Conservation (phyloP, 2,329 filamentous ascomycete genomes). For the Colletotrichum karsti region DNA sequence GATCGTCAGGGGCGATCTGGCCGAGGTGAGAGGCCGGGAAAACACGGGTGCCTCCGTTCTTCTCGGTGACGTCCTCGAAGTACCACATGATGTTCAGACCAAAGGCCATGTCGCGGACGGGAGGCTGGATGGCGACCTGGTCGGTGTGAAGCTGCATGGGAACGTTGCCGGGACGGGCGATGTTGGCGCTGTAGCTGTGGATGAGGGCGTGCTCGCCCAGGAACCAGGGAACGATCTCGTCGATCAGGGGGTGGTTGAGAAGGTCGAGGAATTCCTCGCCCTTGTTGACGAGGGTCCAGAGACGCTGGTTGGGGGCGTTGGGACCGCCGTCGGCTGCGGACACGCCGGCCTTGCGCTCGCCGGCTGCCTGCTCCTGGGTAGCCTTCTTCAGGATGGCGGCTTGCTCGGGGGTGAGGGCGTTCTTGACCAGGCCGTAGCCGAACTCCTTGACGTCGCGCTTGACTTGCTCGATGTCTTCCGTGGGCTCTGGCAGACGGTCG, state of each 20-base stretch:
- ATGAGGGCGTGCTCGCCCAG: slow-evolving; percentile 7
- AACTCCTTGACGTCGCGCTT: slow-evolving; percentile 10
- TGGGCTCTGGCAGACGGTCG: neutral
- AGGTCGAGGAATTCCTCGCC: slow-evolving; percentile 8
- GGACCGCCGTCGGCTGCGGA: neutral
- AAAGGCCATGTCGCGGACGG: neutral
- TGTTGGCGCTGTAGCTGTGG: slow-evolving; percentile 21
- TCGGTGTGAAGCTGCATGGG: slow-evolving; percentile 14
- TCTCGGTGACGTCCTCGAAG: neutral
- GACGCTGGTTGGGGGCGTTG: neutral
- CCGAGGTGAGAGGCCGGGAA: neutral
- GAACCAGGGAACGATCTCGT: slow-evolving; percentile 13
- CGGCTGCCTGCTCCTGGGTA: slow-evolving; percentile 1
- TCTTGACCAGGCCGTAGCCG: slow-evolving; percentile 19
- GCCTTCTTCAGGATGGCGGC: slow-evolving; percentile 4
- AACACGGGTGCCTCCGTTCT: neutral
- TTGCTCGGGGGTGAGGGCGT: neutral
- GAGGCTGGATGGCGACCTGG: slow-evolving; percentile 17
- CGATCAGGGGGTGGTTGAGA: slow-evolving; percentile 16
- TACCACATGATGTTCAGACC: slow-evolving; percentile 17
- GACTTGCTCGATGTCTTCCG: slow-evolving; percentile 10
- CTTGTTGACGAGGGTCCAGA: slow-evolving; percentile 18
- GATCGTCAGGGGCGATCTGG: neutral
- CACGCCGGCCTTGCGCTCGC: slow-evolving; percentile 1
- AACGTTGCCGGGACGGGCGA: slow-evolving; percentile 1